These are phyloP conservation scores for Colletotrichum tofieldiae DNA, from an alignment of 2,329 filamentous ascomycete species.

Conservation along the genomic window DNA sequence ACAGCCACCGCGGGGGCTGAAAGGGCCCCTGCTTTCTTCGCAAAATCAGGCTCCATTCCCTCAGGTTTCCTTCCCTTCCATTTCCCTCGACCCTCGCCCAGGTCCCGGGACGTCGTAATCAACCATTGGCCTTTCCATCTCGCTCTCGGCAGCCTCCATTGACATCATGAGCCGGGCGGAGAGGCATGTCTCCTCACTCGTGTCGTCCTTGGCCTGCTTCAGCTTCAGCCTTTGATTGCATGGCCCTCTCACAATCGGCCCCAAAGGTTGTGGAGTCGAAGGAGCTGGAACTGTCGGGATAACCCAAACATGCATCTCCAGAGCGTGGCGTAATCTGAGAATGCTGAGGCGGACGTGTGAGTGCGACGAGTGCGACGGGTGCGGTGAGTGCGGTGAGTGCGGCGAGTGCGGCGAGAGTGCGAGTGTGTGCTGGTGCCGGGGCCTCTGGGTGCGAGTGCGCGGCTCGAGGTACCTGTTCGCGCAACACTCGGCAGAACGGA, in stretches of 20 bases:
- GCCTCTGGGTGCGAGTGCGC: slow-evolving; percentile 7
- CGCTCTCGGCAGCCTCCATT: slow-evolving; percentile 7
- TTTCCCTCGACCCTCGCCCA: slow-evolving; percentile 12
- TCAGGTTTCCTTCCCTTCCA: slow-evolving; percentile 40
- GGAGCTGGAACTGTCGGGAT: slow-evolving; percentile 17
- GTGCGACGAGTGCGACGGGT: slow-evolving; percentile 1
- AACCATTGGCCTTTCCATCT: slow-evolving; percentile 1
- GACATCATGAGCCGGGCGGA: slow-evolving; percentile 9
- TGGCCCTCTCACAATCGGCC: not conserved
- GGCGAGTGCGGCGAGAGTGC: not conserved
- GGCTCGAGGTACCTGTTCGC: not conserved
- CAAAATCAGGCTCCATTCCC: slow-evolving; percentile 20
- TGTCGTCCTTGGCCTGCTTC: not conserved
- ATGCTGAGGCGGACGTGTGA: slow-evolving; percentile 16
- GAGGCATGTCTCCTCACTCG: not conserved
- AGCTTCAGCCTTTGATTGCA: not conserved
- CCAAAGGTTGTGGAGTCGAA: slow-evolving; percentile 14
- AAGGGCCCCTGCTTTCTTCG: slow-evolving; percentile 19
- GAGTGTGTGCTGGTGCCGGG: not conserved
- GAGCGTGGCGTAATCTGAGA: slow-evolving; percentile 33
- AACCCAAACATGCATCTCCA: slow-evolving; percentile 18
- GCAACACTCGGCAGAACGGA: not conserved
- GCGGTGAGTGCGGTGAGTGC: not conserved
- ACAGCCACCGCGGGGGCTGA: slow-evolving; percentile 42
- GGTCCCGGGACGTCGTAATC: not conserved